These are phyloP conservation scores for Trichoderma breve DNA, from an alignment of 2,329 filamentous ascomycete species.

Conservation along the genomic window DNA sequence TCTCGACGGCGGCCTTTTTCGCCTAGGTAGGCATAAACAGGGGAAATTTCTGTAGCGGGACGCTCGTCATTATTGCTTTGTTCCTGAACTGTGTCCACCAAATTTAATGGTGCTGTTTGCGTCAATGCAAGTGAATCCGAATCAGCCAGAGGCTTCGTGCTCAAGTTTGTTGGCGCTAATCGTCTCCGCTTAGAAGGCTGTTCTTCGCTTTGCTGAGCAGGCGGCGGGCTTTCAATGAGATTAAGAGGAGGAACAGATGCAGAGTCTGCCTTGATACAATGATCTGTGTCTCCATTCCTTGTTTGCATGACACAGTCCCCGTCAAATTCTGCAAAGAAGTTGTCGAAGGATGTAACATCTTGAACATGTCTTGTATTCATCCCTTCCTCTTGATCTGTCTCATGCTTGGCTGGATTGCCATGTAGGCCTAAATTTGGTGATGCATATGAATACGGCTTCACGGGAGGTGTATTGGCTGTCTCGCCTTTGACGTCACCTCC, in stretches of 20 bases:
- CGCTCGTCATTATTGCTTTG: no score
- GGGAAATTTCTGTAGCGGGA: not conserved
- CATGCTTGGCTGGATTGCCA: not conserved
- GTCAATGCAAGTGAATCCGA: conserved; percentile 5
- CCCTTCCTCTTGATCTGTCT: not conserved
- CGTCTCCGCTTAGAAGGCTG: conserved; percentile 30
- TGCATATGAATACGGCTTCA: not conserved
- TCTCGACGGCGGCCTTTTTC: conserved; percentile 29
- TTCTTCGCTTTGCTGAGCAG: conserved; percentile 3
- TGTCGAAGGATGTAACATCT: not conserved
- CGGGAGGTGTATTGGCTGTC: no score
- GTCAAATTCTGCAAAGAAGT: not conserved
- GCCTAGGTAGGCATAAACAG: conserved; percentile 37
- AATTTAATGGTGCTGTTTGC: conserved; percentile 12
- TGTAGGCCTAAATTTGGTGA: not conserved
- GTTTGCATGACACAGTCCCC: not conserved
- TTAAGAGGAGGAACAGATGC: not conserved
- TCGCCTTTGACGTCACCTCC: not conserved
- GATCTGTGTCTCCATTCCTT: not conserved
- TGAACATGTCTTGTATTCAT: not conserved
- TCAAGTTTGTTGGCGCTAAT: conserved; percentile 27
- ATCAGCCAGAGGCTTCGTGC: conserved; percentile 13
- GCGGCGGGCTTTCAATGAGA: not conserved
- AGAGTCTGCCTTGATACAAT: not conserved
- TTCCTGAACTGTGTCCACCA: not conserved